A percentile compares a stretch with the other conserved stretches of the same genome.
Evolutionary conservation across 148 eudicot species (phyloP).

Genomic region (Linanthus parryae): DNA sequence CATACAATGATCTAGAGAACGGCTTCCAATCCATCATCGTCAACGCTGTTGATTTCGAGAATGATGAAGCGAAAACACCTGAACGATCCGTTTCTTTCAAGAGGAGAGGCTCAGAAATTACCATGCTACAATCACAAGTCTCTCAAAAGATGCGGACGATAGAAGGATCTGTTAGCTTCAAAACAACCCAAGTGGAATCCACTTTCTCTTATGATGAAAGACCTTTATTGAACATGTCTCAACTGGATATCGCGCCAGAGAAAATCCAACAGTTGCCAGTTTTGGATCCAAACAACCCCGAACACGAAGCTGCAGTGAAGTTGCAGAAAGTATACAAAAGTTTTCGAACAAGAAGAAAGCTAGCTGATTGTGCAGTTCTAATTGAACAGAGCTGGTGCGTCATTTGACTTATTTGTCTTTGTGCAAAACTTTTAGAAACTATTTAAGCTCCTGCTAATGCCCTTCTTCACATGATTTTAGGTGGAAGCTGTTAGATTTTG

Average conservation of each 20-base stretch:
- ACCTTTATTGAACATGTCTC: no score
- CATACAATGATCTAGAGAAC: conserved; percentile 41
- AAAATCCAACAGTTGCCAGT: conserved; percentile 9
- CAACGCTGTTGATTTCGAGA: conserved; percentile 38
- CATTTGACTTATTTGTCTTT: neutral
- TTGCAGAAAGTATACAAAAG: conserved; percentile 97
- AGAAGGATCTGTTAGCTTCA: conserved; percentile 54
- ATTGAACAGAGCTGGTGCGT: conserved; percentile 89
- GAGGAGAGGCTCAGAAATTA: conserved; percentile 25
- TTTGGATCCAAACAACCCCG: conserved; percentile 40
- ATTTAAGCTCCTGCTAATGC: neutral
- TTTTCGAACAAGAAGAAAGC: conserved; percentile 87
- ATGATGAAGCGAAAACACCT: conserved; percentile 43
- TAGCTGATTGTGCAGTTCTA: conserved; percentile 96
- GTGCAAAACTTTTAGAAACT: neutral
- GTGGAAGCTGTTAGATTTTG: conserved; percentile 96
- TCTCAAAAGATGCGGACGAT: conserved; percentile 31
- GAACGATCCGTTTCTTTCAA: conserved; percentile 49
- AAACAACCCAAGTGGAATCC: conserved; percentile 24
- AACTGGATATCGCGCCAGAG: conserved; percentile 9
- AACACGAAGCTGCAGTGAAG: conserved; percentile 82
- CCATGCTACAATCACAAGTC: conserved; percentile 31
- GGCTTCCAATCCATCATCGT: conserved; percentile 45
- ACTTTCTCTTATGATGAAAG: no score
- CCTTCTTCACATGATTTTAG: conserved; percentile 16